Percentiles rank a stretch among this genome's conserved stretches.
Evolutionary conservation across 2,329 filamentous ascomycete genomes (phyloP).

Genomic region (Colletotrichum plurivorum): DNA sequence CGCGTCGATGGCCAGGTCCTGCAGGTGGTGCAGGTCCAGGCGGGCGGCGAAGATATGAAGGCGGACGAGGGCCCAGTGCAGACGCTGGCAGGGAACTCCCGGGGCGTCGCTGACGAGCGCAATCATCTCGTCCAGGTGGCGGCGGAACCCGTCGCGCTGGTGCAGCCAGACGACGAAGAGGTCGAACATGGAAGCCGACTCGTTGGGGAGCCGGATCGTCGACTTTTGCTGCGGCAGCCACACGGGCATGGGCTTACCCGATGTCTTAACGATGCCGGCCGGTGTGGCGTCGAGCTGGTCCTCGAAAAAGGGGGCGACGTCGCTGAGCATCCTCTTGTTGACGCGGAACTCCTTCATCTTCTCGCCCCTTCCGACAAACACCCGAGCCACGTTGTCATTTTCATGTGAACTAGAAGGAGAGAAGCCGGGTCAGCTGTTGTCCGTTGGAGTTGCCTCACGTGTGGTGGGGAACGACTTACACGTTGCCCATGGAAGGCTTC

Average conservation of each 20-base stretch:
- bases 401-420: slow-evolving; percentile 13
- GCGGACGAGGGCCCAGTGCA: slow-evolving; percentile 70
- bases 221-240: slow-evolving; percentile 50
- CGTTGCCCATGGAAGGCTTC: slow-evolving; percentile 20
- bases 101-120: slow-evolving; percentile 43
- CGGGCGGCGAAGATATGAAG: slow-evolving; percentile 71
- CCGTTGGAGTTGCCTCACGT: not conserved
- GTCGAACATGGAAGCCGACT: slow-evolving; percentile 66
- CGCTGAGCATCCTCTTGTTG: slow-evolving; percentile 61
- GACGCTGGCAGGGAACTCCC: slow-evolving; percentile 44
- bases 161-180: slow-evolving; percentile 69
- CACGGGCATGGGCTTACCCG: slow-evolving; percentile 49
- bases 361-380: slow-evolving; percentile 60
- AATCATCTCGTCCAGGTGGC: slow-evolving; percentile 59
- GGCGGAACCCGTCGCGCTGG: slow-evolving; percentile 54
- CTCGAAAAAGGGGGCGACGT: slow-evolving; percentile 63
- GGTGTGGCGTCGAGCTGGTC: slow-evolving; percentile 58
- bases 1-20: slow-evolving; percentile 71
- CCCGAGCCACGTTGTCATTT: slow-evolving; percentile 46
- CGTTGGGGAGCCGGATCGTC: slow-evolving; percentile 56
- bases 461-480: slow-evolving; percentile 30
- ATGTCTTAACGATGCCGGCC: slow-evolving; percentile 40
- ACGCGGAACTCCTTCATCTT: slow-evolving; percentile 54
- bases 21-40: slow-evolving; percentile 63
- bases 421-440: slow-evolving; percentile 2